Conservation (phyloP, 495 filamentous ascomycete species). For the Hyaloscypha variabilis region DNA sequence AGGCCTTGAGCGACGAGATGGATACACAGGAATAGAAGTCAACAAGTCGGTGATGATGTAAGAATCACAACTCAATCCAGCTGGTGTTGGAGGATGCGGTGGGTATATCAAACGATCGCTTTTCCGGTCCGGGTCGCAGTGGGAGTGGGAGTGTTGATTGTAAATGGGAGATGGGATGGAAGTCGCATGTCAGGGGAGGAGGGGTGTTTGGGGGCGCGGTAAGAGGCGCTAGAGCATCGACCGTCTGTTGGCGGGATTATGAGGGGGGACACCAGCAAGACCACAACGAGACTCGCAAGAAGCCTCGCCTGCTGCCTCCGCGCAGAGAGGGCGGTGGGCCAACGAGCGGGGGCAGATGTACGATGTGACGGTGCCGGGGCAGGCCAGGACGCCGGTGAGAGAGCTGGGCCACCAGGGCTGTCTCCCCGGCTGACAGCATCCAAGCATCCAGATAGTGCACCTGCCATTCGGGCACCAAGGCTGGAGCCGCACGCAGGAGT, state of each 20-base stretch:
- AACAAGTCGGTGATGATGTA: neutral
- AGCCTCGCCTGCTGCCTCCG: conserved; percentile 11
- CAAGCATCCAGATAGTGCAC: too few relatives aligned
- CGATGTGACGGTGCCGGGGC: neutral
- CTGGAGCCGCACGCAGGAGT: conserved; percentile 5
- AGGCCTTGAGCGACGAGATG: neutral
- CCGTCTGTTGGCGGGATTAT: conserved; percentile 7
- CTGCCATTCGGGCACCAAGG: conserved; percentile 1
- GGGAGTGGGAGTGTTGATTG: neutral
- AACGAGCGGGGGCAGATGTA: conserved; percentile 5
- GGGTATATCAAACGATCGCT: conserved; percentile 1
- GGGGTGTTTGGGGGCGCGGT: conserved; percentile 2
- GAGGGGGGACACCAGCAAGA: neutral
- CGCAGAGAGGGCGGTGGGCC: neutral
- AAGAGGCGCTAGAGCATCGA: conserved; percentile 2
- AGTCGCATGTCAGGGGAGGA: neutral
- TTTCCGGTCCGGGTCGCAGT: neutral
- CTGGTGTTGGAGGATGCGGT: neutral
- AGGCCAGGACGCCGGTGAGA: neutral
- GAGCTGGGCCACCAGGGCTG: neutral
- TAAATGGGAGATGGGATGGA: too few relatives aligned
- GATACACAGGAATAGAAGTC: neutral
- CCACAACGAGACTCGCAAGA: neutral
- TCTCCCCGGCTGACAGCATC: too few relatives aligned
- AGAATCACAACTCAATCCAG: neutral